phyloP scores from a whole-genome alignment of 495 filamentous ascomycete species.

The Neurospora cerealis region DNA sequence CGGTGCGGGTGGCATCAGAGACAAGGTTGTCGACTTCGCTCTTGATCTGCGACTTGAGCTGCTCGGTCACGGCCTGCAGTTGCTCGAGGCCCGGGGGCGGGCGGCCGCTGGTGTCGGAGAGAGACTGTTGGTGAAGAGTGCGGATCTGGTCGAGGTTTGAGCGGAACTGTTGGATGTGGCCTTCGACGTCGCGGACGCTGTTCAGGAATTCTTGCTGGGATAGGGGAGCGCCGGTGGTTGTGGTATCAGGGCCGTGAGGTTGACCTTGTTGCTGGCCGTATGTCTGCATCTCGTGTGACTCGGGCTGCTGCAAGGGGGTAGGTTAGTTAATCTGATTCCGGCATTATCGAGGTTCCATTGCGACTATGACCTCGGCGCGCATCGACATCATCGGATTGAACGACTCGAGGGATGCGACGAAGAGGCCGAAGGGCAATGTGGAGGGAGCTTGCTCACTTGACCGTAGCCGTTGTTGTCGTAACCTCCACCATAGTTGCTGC shows the following conservation, averaged over 20 bases:
- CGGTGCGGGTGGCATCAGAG: conserved; percentile 47
- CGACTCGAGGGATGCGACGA: background rate
- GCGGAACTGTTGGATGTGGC: conserved; percentile 46
- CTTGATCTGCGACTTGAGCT: conserved; percentile 51
- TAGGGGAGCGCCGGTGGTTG: conserved; percentile 28
- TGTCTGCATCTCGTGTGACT: conserved; percentile 30
- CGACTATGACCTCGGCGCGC: background rate
- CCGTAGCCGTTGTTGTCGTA: conserved; percentile 8
- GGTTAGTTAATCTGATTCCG: background rate
- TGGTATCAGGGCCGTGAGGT: conserved; percentile 7
- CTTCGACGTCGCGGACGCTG: conserved; percentile 46
- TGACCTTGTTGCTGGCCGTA: conserved; percentile 3
- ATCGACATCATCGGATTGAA: background rate
- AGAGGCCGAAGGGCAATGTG: background rate
- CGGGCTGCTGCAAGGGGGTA: conserved; percentile 15
- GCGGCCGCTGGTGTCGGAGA: conserved; percentile 42
- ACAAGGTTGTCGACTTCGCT: conserved; percentile 60
- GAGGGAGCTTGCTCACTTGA: conserved; percentile 15
- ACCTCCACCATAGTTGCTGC: background rate
- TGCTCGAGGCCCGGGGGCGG: conserved; percentile 45
- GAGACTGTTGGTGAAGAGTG: conserved; percentile 48
- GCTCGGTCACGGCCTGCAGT: conserved; percentile 48
- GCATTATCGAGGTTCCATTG: background rate
- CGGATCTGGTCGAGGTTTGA: conserved; percentile 46
- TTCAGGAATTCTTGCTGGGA: conserved; percentile 49